These are phyloP conservation scores for Trichosanthes truncata DNA, from an alignment of 306 rosid species.

Conservation along the genomic window DNA sequence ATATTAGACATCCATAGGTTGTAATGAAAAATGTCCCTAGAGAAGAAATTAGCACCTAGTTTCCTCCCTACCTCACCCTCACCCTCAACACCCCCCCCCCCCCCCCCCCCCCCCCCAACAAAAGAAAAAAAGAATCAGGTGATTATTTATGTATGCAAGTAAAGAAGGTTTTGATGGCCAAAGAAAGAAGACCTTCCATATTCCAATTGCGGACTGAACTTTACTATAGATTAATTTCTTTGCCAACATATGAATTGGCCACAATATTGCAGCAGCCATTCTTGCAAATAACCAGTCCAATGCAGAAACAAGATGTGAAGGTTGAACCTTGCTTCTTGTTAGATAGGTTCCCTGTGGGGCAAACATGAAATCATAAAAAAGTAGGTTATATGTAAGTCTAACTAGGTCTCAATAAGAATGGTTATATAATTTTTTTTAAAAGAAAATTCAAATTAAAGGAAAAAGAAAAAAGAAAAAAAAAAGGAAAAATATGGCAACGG, in stretches of 20 bases:
- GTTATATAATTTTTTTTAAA: background rate
- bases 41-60: background rate
- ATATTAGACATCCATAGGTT: background rate
- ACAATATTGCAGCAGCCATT: slow-evolving; percentile 43
- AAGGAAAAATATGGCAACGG: background rate
- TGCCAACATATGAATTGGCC: slow-evolving; percentile 76
- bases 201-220: slow-evolving; percentile 58
- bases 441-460: background rate
- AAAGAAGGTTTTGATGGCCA: background rate
- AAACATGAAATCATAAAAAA: slow-evolving; percentile 12
- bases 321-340: slow-evolving; percentile 44
- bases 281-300: slow-evolving; percentile 86
- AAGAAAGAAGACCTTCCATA: slow-evolving; percentile 15
- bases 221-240: slow-evolving; percentile 62
- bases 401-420: background rate
- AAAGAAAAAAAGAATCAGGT: background rate
- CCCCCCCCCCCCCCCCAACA: too few relatives aligned
- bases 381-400: background rate
- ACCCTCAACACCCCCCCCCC: too few relatives aligned
- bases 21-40: background rate
- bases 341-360: slow-evolving; percentile 62
- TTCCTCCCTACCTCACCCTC: background rate
- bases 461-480: background rate
- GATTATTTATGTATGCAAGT: background rate
- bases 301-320: slow-evolving; percentile 40